Evolutionary conservation across 2,329 filamentous ascomycete genomes (phyloP).

Genomic region (Atkinsonella hypoxylon): DNA sequence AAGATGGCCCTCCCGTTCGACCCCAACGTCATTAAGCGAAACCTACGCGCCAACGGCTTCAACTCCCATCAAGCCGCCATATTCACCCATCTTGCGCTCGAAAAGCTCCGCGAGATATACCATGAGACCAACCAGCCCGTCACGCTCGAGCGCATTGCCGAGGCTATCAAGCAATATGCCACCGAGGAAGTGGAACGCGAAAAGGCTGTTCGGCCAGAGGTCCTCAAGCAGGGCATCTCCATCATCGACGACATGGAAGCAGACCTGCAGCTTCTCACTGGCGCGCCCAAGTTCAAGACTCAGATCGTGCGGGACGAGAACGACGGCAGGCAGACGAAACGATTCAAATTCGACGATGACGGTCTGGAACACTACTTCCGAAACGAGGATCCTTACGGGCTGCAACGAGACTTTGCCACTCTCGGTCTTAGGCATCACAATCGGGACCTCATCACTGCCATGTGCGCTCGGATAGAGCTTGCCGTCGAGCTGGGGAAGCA

Average conservation of each 20-base stretch:
- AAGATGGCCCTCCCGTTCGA: slow-evolving; percentile 11
- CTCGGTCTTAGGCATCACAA: slow-evolving; percentile 12
- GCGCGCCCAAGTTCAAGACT: not conserved
- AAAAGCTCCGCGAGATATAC: slow-evolving; percentile 11
- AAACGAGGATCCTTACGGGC: slow-evolving; percentile 17
- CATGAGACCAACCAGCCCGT: slow-evolving; percentile 6
- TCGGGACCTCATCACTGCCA: slow-evolving; percentile 30
- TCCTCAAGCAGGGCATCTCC: slow-evolving; percentile 5
- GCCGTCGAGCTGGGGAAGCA: slow-evolving; percentile 41
- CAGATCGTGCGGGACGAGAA: slow-evolving; percentile 6
- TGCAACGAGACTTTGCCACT: not conserved
- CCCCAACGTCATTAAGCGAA: slow-evolving; percentile 9
- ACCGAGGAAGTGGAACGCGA: slow-evolving; percentile 9
- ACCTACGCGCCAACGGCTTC: slow-evolving; percentile 11
- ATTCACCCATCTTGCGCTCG: slow-evolving; percentile 12
- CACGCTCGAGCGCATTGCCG: slow-evolving; percentile 10
- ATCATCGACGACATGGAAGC: slow-evolving; percentile 9
- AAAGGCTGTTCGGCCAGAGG: slow-evolving; percentile 1
- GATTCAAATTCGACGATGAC: slow-evolving; percentile 18
- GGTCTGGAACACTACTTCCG: slow-evolving; percentile 18
- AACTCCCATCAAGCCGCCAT: slow-evolving; percentile 10
- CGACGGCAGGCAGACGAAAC: slow-evolving; percentile 11
- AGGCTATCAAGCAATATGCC: slow-evolving; percentile 13
- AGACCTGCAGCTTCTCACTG: slow-evolving; percentile 4
- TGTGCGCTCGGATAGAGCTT: slow-evolving; percentile 38